phyloP scores from a whole-genome alignment of 2,329 filamentous ascomycete genomes.

The Ceratocystis cubensis region DNA sequence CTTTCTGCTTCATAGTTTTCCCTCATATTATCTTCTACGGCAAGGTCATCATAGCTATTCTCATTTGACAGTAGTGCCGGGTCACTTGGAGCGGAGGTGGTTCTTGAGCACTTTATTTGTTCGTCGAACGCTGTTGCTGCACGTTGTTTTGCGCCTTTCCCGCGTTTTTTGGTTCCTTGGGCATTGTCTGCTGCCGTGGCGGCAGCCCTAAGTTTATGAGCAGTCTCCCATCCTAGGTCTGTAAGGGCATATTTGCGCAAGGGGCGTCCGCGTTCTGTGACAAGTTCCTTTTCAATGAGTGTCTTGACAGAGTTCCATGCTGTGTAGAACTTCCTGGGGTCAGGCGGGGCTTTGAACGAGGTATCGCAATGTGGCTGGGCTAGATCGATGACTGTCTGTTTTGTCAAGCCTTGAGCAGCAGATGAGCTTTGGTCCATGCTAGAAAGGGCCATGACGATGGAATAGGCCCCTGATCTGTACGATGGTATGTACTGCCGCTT shows the following conservation, averaged over 20 bases:
- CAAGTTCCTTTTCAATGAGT: conserved; percentile 57
- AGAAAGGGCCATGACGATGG: conserved; percentile 54
- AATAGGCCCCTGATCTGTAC: conserved; percentile 63
- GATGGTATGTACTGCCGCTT: conserved; percentile 58
- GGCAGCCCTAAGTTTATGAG: conserved; percentile 42
- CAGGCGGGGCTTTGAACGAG: conserved; percentile 56
- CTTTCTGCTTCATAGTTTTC: background rate
- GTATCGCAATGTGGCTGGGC: conserved; percentile 62
- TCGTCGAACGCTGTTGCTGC: background rate
- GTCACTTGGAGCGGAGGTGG: background rate
- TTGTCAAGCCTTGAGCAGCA: conserved; percentile 45
- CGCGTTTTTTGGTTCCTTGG: background rate
- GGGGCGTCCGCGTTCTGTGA: conserved; percentile 58
- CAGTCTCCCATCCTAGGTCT: conserved; percentile 67
- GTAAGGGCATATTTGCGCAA: conserved; percentile 57
- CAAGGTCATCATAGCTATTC: background rate
- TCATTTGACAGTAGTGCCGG: background rate
- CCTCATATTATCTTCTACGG: background rate
- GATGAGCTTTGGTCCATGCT: conserved; percentile 42
- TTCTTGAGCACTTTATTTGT: background rate
- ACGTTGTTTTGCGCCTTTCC: background rate
- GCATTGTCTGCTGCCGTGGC: conserved; percentile 19
- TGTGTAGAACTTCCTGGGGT: conserved; percentile 59
- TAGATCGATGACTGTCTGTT: conserved; percentile 52
- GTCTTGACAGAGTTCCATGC: conserved; percentile 79